Conservation (phyloP, 495 filamentous ascomycete species). For the Penicillium salamii region DNA sequence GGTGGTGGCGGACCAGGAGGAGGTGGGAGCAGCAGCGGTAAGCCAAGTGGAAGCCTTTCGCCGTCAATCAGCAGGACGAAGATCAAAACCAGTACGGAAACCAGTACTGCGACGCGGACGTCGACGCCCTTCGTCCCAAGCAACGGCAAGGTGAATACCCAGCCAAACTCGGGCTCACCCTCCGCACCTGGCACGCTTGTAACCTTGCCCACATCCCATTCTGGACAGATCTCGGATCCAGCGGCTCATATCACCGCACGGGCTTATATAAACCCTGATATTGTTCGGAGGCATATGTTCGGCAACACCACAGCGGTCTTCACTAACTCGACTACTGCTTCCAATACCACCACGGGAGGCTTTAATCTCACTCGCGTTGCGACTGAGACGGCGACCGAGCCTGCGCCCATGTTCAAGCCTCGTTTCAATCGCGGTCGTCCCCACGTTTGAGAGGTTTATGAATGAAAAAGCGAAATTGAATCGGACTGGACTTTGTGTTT, state of each 20-base stretch:
- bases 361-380: neutral
- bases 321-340: constrained; percentile 15
- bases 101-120: constrained; percentile 1
- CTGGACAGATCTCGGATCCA: neutral
- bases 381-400: constrained; percentile 1
- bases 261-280: constrained; percentile 9
- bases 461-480: neutral
- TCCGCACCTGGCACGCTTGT: constrained; percentile 1
- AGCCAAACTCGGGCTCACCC: neutral
- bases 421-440: constrained; percentile 2
- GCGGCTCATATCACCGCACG: constrained; percentile 3
- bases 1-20: neutral
- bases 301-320: constrained; percentile 15
- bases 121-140: constrained; percentile 15
- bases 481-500: neutral
- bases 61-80: neutral
- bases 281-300: constrained; percentile 10
- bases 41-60: neutral
- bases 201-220: constrained; percentile 2
- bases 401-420: neutral
- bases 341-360: constrained; percentile 11
- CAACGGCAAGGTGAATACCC: constrained; percentile 1
- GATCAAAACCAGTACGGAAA: neutral
- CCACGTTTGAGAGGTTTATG: neutral
- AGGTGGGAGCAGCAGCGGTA: neutral